phyloP scores from a whole-genome alignment of 2,329 filamentous ascomycete species.

The Chrysoporthe austroafricana region DNA sequence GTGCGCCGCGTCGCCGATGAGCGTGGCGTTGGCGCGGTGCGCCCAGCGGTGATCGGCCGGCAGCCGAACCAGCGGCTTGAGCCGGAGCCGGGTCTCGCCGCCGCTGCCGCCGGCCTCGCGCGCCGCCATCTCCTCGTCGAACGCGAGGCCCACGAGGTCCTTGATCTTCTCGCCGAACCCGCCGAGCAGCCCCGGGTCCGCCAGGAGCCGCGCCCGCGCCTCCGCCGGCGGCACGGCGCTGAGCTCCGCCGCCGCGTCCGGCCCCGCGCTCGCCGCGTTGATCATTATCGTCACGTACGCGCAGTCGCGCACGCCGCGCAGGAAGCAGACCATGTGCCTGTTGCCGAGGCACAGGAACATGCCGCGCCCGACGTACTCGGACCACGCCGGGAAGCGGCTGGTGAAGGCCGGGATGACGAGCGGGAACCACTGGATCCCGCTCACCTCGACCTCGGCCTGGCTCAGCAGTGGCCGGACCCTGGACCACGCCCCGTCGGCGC shows the following conservation, averaged over 20 bases:
- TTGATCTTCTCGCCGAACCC: slow-evolving; percentile 36
- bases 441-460: slow-evolving; percentile 42
- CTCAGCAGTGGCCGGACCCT: slow-evolving; percentile 43
- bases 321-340: slow-evolving; percentile 41
- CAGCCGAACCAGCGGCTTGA: slow-evolving; percentile 43
- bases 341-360: slow-evolving; percentile 40
- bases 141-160: slow-evolving; percentile 36
- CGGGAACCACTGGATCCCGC: slow-evolving; percentile 44
- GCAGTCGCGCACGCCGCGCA: slow-evolving; percentile 36
- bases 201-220: slow-evolving; percentile 33
- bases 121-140: slow-evolving; percentile 33
- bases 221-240: slow-evolving; percentile 20
- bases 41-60: slow-evolving; percentile 49
- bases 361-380: slow-evolving; percentile 45
- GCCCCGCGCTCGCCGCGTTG: slow-evolving; percentile 33
- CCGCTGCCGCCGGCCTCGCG: not conserved
- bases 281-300: slow-evolving; percentile 38
- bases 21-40: slow-evolving; percentile 45
- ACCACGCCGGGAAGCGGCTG: slow-evolving; percentile 42
- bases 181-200: slow-evolving; percentile 30
- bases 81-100: slow-evolving; percentile 28
- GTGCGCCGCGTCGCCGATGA: slow-evolving; percentile 61
- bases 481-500: slow-evolving; percentile 47
- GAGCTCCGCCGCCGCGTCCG: slow-evolving; percentile 27
- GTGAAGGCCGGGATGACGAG: slow-evolving; percentile 41